phyloP scores from a whole-genome alignment of 495 filamentous ascomycete genomes.

The Annulohypoxylon maeteangense region DNA sequence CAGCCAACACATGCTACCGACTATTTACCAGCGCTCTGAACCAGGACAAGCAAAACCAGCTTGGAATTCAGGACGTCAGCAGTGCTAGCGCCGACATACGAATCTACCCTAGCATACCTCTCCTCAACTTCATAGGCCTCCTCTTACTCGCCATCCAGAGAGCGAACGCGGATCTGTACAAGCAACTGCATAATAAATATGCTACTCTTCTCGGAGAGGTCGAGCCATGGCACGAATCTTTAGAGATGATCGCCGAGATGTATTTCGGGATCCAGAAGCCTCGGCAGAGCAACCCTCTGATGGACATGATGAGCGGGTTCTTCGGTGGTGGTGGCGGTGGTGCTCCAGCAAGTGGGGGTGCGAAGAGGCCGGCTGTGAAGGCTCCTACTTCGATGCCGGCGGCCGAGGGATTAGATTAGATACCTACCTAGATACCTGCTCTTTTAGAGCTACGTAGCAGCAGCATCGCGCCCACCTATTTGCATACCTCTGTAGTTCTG shows the following conservation, averaged over 20 bases:
- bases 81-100: conserved; percentile 77
- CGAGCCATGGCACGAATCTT: conserved; percentile 79
- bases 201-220: conserved; percentile 77
- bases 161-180: conserved; percentile 81
- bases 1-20: conserved; percentile 82
- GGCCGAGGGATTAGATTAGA: conserved; percentile 64
- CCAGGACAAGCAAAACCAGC: conserved; percentile 68
- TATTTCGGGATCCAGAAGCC: conserved; percentile 97
- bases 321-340: conserved; percentile 73
- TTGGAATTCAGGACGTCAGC: conserved; percentile 83
- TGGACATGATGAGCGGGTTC: conserved; percentile 98
- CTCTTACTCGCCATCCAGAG: conserved; percentile 85
- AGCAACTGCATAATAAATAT: conserved; percentile 84
- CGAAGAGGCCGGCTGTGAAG: conserved; percentile 55
- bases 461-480: conserved; percentile 8
- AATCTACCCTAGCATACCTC: conserved; percentile 85
- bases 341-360: conserved; percentile 52
- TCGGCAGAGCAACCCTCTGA: conserved; percentile 83
- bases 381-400: conserved; percentile 59
- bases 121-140: conserved; percentile 91
- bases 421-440: not conserved
- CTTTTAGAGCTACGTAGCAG: not conserved
- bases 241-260: conserved; percentile 91
- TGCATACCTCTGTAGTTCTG: not conserved
- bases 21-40: conserved; percentile 80